These are phyloP conservation scores for Yamadazyma membranifaciens DNA, from an alignment of 1,139 yeast genomes.

Conservation along the genomic window DNA sequence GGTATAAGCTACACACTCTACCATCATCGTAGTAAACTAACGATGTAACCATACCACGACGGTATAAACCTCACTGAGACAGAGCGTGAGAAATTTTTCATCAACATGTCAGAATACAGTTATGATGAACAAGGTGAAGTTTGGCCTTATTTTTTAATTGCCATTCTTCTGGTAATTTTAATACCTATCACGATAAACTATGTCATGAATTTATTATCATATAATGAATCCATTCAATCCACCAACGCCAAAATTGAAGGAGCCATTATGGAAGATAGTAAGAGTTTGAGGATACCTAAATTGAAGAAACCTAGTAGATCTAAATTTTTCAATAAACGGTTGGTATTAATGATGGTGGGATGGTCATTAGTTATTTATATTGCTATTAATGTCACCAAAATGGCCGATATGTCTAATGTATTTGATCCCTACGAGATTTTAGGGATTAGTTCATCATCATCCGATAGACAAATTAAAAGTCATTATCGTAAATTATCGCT, in stretches of 20 bases:
- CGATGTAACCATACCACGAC: too few species aligned
- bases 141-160: constrained; percentile 91
- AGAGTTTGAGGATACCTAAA: constrained; percentile 28
- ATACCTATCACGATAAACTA: constrained; percentile 66
- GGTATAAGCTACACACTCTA: too few species aligned
- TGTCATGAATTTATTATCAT: constrained; percentile 24
- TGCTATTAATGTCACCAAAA: constrained; percentile 46
- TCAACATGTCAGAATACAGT: constrained; percentile 47
- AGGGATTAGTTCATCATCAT: constrained; percentile 67
- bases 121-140: constrained; percentile 93
- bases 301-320: constrained; percentile 34
- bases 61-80: too few species aligned
- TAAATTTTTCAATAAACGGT: constrained; percentile 44
- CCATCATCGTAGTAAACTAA: too few species aligned
- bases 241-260: constrained; percentile 30
- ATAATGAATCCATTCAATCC: constrained; percentile 20
- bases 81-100: constrained; percentile 6
- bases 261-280: constrained; percentile 28
- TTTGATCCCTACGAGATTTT: constrained; percentile 93
- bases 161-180: constrained; percentile 59
- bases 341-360: constrained; percentile 54
- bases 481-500: constrained; percentile 84
- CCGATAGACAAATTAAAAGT: constrained; percentile 74
- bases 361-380: constrained; percentile 63
- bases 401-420: constrained; percentile 42